Percentiles rank a stretch among this genome's conserved stretches.
phyloP scores from a whole-genome alignment of 352 stramenopile genomes.

The Phytophthora pini region DNA sequence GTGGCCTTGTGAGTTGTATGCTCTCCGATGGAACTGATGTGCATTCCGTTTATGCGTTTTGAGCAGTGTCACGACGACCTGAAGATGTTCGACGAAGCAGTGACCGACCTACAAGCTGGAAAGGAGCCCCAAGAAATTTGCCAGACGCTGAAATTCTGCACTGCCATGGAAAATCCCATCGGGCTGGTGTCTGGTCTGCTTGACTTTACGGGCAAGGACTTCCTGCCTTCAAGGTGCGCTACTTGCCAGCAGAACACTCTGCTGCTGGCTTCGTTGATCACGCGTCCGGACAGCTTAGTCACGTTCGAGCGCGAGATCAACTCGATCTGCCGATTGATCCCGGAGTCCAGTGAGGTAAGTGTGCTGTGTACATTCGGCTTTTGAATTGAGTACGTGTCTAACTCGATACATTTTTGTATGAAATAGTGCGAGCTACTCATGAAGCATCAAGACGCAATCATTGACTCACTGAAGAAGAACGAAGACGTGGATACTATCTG shows the following conservation, averaged over 20 bases:
- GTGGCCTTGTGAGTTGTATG: background rate
- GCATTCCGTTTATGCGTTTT: conserved; percentile 3
- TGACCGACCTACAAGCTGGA: conserved; percentile 53
- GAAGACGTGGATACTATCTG: conserved; percentile 64
- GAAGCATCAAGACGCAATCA: conserved; percentile 55
- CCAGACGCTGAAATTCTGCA: conserved; percentile 58
- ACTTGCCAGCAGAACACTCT: conserved; percentile 68
- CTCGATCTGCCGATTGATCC: conserved; percentile 64
- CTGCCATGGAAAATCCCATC: conserved; percentile 14
- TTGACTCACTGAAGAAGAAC: conserved; percentile 58
- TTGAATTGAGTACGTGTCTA: background rate
- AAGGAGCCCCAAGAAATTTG: conserved; percentile 74
- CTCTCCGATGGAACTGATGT: background rate
- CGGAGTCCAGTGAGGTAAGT: conserved; percentile 51
- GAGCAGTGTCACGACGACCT: conserved; percentile 67
- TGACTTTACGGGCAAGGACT: conserved; percentile 47
- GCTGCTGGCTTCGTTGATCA: conserved; percentile 58
- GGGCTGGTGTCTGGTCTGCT: conserved; percentile 43
- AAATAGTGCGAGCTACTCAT: conserved; percentile 62
- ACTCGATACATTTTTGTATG: background rate
- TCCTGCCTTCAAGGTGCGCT: conserved; percentile 53
- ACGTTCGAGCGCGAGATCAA: conserved; percentile 58
- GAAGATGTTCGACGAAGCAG: conserved; percentile 70
- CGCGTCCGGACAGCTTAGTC: conserved; percentile 48
- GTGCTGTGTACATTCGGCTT: background rate